Base-by-base conservation (phyloP, 1,139 yeast species). In the Magnusiomyces suaveolens region DNA sequence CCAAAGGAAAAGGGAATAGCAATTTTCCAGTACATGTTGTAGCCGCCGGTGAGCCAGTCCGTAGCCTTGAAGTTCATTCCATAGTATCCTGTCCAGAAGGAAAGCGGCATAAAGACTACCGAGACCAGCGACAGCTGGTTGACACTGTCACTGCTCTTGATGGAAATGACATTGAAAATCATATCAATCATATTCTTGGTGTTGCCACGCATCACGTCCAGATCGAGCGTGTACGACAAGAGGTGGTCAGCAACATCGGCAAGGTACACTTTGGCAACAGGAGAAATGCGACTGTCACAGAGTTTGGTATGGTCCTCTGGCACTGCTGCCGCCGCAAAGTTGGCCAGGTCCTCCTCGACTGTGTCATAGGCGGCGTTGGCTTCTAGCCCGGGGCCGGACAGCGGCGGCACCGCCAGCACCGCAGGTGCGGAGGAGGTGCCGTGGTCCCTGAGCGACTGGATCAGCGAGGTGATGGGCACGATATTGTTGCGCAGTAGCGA, bases 31-130 rank as follows among this genome's bases (percentile, higher is more conserved):
- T 77, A 79, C 57, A 73, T 76, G 1, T 72, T 66, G 1, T 75
- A 77, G 53, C 70, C 70, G 39, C 74, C 60, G 29, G 70, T 64
- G 50, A 81, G 66, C 48, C 74, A 76, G 1, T 75, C 76, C 61
- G 79, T 79, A n/a, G 64, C 64, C 23, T 72, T 70, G 59, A 81
- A 77, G 58, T 79, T 78, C 83, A 79, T 79, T 23, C 83, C 83
- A 60, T 75, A 79, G 61, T 78, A 79, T 12, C 82, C 82, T 0
- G 82, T 77, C 72, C 80, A 71, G 61, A 79, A 79, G 3, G 79
- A 72, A 52, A 79, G 62, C 10, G 83, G 83, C 51, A 79, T 66
- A 59, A 79, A 79, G 23, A 79, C 72, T 14, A 79, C 81, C 0
- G 81, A 75, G 8, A 79, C 78, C 36, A 79, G 63, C 8, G 81